Percentiles rank a stretch among this genome's conserved stretches.
phyloP scores from a whole-genome alignment of 1,139 yeast genomes.

The Nematodospora anomalae region DNA sequence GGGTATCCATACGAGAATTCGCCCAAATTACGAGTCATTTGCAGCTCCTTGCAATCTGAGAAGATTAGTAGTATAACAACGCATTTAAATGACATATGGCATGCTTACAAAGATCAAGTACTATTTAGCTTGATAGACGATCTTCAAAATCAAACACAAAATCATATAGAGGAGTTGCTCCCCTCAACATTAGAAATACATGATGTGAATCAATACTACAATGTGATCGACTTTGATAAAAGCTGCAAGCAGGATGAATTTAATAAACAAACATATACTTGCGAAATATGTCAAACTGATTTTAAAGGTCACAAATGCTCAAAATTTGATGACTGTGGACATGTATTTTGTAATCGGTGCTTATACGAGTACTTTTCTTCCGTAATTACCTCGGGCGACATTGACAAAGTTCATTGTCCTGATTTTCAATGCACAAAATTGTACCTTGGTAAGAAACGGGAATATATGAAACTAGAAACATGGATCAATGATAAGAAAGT shows the following conservation, averaged over 20 bases:
- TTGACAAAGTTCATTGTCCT: slow-evolving; percentile 61
- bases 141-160: slow-evolving; percentile 30
- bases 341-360: slow-evolving; percentile 56
- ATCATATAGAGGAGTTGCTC: slow-evolving; percentile 13
- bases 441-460: slow-evolving; percentile 17
- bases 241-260: slow-evolving; percentile 27
- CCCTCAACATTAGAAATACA: slow-evolving; percentile 10
- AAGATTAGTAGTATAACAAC: slow-evolving; percentile 17
- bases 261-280: slow-evolving; percentile 41
- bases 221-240: slow-evolving; percentile 9
- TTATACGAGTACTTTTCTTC: slow-evolving; percentile 46
- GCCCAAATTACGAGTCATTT: slow-evolving; percentile 24
- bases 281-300: slow-evolving; percentile 60
- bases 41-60: slow-evolving; percentile 22
- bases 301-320: slow-evolving; percentile 49
- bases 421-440: slow-evolving; percentile 46
- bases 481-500: slow-evolving; percentile 21
- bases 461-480: slow-evolving; percentile 24
- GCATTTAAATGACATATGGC: slow-evolving; percentile 35
- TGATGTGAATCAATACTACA: slow-evolving; percentile 17
- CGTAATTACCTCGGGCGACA: slow-evolving; percentile 51
- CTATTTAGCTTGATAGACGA: slow-evolving; percentile 49
- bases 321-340: slow-evolving; percentile 47
- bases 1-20: slow-evolving; percentile 30
- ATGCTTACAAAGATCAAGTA: slow-evolving; percentile 39